Evolutionary conservation across 1,284 basidiomycete genomes (phyloP).

Genomic region (Cryptococcus maquisensis): DNA sequence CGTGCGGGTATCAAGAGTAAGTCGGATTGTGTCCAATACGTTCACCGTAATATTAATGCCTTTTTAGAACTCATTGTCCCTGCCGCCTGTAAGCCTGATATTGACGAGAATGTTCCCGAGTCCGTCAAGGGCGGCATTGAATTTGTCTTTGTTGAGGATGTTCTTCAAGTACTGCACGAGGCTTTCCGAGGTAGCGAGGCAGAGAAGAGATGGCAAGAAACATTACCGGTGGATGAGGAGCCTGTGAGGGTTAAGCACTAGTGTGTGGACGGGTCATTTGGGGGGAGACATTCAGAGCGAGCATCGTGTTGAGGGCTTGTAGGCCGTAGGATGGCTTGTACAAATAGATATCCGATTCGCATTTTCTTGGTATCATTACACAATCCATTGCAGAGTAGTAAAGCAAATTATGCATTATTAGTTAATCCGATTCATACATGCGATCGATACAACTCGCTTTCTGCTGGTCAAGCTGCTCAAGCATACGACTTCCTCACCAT

Average conservation of each 20-base stretch:
- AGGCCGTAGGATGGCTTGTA: not conserved
- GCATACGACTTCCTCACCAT: too few species aligned
- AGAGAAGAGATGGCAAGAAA: slow-evolving; percentile 65
- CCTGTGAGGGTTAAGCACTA: slow-evolving; percentile 25
- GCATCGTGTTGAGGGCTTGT: not conserved
- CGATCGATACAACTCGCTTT: too few species aligned
- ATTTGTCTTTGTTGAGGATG: slow-evolving; percentile 86
- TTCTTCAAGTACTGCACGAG: slow-evolving; percentile 78
- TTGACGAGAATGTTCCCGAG: slow-evolving; percentile 90
- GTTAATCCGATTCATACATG: too few species aligned
- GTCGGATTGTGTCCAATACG: slow-evolving; percentile 3
- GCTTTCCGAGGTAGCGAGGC: slow-evolving; percentile 66
- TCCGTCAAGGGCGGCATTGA: slow-evolving; percentile 90
- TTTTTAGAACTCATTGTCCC: slow-evolving; percentile 64
- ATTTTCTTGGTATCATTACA: too few species aligned
- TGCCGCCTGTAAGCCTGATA: slow-evolving; percentile 79
- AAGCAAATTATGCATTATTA: not conserved
- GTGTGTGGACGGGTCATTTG: not conserved
- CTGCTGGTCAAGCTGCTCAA: too few species aligned
- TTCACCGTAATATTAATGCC: slow-evolving; percentile 2
- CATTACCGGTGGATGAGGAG: slow-evolving; percentile 38
- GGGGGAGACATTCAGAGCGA: not conserved
- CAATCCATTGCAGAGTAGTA: not conserved
- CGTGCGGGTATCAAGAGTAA: slow-evolving; percentile 83
- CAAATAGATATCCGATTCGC: too few species aligned